A percentile compares a stretch with the other conserved stretches of the same genome.
These are phyloP conservation scores for Tuber aestivum DNA, from an alignment of 495 filamentous ascomycete species.

Conservation along the genomic window DNA sequence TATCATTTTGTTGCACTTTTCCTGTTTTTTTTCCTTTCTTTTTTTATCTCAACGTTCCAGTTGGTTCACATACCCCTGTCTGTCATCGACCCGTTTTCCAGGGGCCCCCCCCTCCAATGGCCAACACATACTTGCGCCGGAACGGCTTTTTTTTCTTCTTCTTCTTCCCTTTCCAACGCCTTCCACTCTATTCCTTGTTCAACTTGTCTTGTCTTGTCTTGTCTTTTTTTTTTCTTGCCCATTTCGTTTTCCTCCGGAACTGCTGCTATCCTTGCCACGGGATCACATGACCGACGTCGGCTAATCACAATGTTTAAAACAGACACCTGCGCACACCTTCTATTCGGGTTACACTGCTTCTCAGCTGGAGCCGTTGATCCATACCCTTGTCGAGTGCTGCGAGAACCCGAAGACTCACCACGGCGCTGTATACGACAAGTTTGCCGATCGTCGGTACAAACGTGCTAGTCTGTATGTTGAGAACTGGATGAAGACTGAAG, in stretches of 20 bases:
- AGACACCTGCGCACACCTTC: slow-evolving; percentile 77
- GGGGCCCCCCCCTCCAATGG: not conserved
- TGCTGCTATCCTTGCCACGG: slow-evolving; percentile 37
- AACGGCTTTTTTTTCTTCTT: slow-evolving; percentile 4
- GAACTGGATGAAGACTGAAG: slow-evolving; percentile 57
- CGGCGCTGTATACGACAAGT: slow-evolving; percentile 82
- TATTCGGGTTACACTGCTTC: slow-evolving; percentile 86
- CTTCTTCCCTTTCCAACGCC: not conserved
- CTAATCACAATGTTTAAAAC: slow-evolving; percentile 6
- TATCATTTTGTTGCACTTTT: not conserved
- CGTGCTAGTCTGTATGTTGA: slow-evolving; percentile 73
- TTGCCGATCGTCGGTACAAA: slow-evolving; percentile 74
- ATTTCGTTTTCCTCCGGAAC: slow-evolving; percentile 6
- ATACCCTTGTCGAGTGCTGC: slow-evolving; percentile 78
- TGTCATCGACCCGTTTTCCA: not conserved
- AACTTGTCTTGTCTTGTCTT: slow-evolving; percentile 3
- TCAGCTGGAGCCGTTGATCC: slow-evolving; percentile 71
- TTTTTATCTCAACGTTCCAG: not conserved
- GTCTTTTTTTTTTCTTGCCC: slow-evolving; percentile 8
- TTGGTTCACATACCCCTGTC: slow-evolving; percentile 1
- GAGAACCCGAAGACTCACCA: slow-evolving; percentile 76
- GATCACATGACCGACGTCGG: slow-evolving; percentile 16
- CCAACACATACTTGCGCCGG: not conserved
- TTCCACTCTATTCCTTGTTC: slow-evolving; percentile 5
- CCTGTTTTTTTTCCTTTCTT: not conserved